phyloP scores from a whole-genome alignment of 2,329 filamentous ascomycete genomes.

The Aspergillus fischeri region DNA sequence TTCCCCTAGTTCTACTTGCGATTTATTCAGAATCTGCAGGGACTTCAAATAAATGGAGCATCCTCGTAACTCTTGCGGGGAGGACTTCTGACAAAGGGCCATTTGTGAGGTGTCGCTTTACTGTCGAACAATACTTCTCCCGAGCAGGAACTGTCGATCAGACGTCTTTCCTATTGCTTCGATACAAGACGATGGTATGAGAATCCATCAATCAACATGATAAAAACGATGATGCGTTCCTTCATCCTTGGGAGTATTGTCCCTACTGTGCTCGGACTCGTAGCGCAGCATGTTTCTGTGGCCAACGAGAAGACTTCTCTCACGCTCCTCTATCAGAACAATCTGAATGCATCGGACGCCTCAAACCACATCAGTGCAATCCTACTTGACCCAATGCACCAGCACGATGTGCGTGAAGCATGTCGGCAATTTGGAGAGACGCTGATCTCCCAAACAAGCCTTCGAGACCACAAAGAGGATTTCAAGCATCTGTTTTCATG shows the following conservation, averaged over 20 bases:
- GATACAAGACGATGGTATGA: neutral
- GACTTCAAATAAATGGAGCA: neutral
- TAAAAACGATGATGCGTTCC: neutral
- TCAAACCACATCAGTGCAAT: constrained; percentile 51
- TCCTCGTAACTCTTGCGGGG: neutral
- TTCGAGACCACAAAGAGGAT: constrained; percentile 44
- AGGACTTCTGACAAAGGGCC: neutral
- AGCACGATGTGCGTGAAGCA: constrained; percentile 38
- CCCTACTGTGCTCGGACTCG: neutral
- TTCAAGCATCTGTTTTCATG: constrained; percentile 46
- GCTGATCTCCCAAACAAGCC: constrained; percentile 39
- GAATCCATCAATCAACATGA: neutral
- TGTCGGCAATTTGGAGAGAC: constrained; percentile 48
- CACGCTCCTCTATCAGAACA: constrained; percentile 53
- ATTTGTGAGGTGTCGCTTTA: neutral
- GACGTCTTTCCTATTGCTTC: neutral
- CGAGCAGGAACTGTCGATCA: neutral
- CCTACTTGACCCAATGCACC: constrained; percentile 43
- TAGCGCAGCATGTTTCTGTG: neutral
- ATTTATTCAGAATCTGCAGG: neutral
- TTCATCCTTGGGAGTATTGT: constrained; percentile 4
- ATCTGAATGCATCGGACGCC: constrained; percentile 52
- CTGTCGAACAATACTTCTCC: neutral
- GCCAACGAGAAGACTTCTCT: constrained; percentile 42
- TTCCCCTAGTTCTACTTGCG: neutral